Evolutionary conservation across 352 stramenopile species (phyloP), one percentile per base, ranked within the genome.

Genomic region (Pythium rhizo-oryzae): DNA sequence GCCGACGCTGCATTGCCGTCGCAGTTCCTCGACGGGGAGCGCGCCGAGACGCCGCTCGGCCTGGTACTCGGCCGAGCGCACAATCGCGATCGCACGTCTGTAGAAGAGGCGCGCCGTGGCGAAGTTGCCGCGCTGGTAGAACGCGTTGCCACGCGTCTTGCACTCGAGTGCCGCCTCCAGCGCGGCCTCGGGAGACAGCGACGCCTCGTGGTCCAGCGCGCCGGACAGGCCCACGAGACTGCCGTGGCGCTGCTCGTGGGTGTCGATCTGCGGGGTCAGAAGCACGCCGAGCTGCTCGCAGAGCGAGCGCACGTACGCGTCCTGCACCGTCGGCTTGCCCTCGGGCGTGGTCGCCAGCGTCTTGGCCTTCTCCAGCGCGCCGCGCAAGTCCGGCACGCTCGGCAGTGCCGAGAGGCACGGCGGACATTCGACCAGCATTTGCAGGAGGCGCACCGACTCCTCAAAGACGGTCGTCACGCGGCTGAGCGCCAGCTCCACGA

Each of bases 121-220:
- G 50, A 83, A 85, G 39, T 93, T 90, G 0, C 82, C 85, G 4
- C 78, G 77, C 15, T 76, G 75, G 59, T 90, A 93, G 54, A 86
- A 92, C 18, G 35, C 33, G 50, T 93, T 93, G 18, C 85, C 83
- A 13, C 67, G 71, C 15, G 63, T 61, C 62, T 93, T 93, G 61
- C 77, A 84, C 1, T 71, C 65, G 0, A 65, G n/a, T 3, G 61
- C 72, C 11, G 67, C 37, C 16, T 72, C 54, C 11, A 91, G 50
- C 30, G 61, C 70, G 1, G 59, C 16, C 13, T 74, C 65, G 0
- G 35, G 57, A 13, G 39, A 63, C 8, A 60, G 15, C 11, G 47
- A 23, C 2, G 60, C 54, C 2, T 75, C 67, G 12, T 67, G 41
- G 9, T 88, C 57, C n/a, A 71, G 64, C 1, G 47, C 30, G 2